Base-by-base conservation (phyloP, 202 grass and related monocot genomes). In the Bolboschoenoplectus hybrid region DNA sequence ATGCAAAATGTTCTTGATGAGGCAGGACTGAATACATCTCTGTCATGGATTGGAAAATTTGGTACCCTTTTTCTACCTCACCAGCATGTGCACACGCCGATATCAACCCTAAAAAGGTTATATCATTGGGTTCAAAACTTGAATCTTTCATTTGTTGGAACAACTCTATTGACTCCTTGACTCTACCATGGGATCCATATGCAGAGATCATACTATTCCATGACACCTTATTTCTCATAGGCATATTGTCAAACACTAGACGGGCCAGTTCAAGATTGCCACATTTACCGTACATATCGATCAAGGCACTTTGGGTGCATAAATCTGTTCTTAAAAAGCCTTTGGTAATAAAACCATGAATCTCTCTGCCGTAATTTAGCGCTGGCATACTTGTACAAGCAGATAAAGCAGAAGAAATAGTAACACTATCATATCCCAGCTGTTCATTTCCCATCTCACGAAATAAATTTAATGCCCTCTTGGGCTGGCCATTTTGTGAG, bases 181-280 rank as follows among this genome's bases (percentile, higher is more conserved):
- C 69, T 85, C 86, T 89, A 84, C 95, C 95, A 81, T 95, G 91
- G 81, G 95, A 63, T 40, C 95, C 92, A 89, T 97, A 93, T 64
- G 95, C 88, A 90, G 91, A 67, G 81, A 94, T 93, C 86, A 97
- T 91, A 89, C 89, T 97, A 84, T 94, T 97, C 92, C 95, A 97
- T 87, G 92, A 93, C 3, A 94, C 92, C 74, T 91, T 91, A 86
- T 90, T 97, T 80, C 89, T 97, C 53, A 90, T 87, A 44, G 86
- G 84, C 95, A 90, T 97, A 40, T 72, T 85, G 40, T 97, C 81
- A 74, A 94, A 97, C 82, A 94, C 91, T 80, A 79, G 74, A 81
- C 55, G 76, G 83, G 92, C 91, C 58, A 90, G 74, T 80, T 93
- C 85, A 84, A 97, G 72, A 66, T 92, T 85, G 39, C 92, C 95